Evolutionary conservation across 1,139 yeast species (phyloP), one percentile per base, ranked within the genome.

Genomic region (Geotrichum restrictum): DNA sequence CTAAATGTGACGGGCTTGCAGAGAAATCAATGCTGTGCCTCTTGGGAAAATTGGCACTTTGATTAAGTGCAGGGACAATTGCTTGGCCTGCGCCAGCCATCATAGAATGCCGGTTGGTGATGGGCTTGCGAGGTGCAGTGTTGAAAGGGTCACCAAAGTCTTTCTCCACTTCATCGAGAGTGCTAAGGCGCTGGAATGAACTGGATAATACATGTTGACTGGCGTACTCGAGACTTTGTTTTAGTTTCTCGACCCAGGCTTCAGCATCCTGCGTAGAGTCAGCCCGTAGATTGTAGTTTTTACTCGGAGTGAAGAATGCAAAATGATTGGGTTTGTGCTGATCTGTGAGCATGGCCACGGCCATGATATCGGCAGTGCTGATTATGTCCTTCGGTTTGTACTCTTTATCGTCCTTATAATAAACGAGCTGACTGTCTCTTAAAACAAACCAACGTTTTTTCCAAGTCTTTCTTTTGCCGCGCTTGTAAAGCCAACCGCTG

Each of bases 391-490:
- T 69, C 0, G 85, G 81, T 62, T 80, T 79, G 63, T 80, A 75
- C 61, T 82, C 87, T 7, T 74, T 68, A 16, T 75, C 73, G 59
- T 81, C 83, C 61, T 80, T 80, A 63, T 82, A 82, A 63, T 78
- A 80, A 14, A 81, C 72, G 34, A 82, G 69, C 61, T 80, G 85
- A 48, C 76, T 71, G 16, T 71, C 70, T 41, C 87, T 69, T n/a
- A 82, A 67, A 2, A 80, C 83, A 58, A 80, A 79, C 87, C 87
- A 82, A 36, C 73, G 67, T 55, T 72, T 69, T 59, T 74, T 75
- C 83, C 83, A 80, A 40, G 63, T 59, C 61, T 24, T 40, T 40
- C 44, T 40, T 22, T 42, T 42, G 11, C 44, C 47, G 11, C 47
- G 48, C 32, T 49, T 49, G 27, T 49, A 46, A n/a, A 49, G 34